Conservation (phyloP, 169 alveolate species). For the Eimeria acervulina region DNA sequence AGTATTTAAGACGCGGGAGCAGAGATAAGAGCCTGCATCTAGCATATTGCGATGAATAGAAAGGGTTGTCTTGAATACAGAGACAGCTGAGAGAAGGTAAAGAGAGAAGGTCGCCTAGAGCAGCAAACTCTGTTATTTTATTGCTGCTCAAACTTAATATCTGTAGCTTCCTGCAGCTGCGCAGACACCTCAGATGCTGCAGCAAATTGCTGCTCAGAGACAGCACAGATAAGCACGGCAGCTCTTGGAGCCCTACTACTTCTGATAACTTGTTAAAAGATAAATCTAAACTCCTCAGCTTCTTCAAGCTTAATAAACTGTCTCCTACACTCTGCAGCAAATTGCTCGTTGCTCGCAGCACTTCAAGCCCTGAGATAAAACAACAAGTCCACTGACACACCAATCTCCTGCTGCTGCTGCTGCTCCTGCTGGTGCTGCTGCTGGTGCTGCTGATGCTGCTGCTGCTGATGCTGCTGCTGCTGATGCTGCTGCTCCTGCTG, state of each 20-base stretch:
- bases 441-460: too few relatives aligned
- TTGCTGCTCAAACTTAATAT: neutral
- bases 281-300: neutral
- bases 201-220: neutral
- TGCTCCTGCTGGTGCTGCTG: too few relatives aligned
- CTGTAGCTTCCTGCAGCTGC: neutral
- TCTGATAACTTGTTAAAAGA: neutral
- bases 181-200: neutral
- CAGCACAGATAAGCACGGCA: neutral
- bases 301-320: neutral
- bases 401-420: too few relatives aligned
- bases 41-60: neutral
- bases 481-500: too few relatives aligned
- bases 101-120: neutral
- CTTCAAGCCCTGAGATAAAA: neutral
- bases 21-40: neutral
- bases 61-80: neutral
- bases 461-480: too few relatives aligned
- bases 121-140: neutral
- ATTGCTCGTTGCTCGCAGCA: neutral
- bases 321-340: neutral
- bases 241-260: neutral
- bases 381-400: too few relatives aligned
- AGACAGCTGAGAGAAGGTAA: neutral
- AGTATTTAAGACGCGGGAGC: neutral